Conservation (phyloP, 2,329 filamentous ascomycete species). For the Microdochium nivale region DNA sequence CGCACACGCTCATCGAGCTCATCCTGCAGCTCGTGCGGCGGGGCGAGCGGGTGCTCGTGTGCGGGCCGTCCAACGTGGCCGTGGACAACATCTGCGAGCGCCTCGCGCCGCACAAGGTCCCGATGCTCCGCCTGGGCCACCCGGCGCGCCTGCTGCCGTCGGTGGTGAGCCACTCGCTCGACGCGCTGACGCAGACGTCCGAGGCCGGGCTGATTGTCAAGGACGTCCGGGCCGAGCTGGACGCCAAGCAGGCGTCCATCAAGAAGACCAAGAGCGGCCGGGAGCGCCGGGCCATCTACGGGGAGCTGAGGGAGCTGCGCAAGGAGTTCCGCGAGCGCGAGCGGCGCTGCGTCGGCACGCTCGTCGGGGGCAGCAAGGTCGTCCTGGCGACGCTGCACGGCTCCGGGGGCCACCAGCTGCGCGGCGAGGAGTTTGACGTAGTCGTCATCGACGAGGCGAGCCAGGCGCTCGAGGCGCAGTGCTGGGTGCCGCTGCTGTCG, state of each 20-base stretch:
- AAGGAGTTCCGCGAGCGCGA: constrained; percentile 87
- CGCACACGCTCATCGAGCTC: constrained; percentile 89
- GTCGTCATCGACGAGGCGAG: constrained; percentile 95
- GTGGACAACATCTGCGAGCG: constrained; percentile 98
- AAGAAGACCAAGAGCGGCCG: constrained; percentile 76
- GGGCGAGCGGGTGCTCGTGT: constrained; percentile 74
- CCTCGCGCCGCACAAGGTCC: constrained; percentile 72
- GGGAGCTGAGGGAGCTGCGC: constrained; percentile 73
- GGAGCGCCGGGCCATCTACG: constrained; percentile 75
- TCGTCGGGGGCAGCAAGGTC: constrained; percentile 73
- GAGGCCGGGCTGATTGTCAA: constrained; percentile 84
- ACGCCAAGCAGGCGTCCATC: constrained; percentile 80
- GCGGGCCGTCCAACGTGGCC: constrained; percentile 91
- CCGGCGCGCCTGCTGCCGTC: constrained; percentile 84
- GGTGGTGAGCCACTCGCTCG: constrained; percentile 81
- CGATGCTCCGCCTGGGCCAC: constrained; percentile 85
- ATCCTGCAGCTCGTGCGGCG: constrained; percentile 81
- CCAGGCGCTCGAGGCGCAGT: constrained; percentile 92
- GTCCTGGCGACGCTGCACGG: constrained; percentile 91
- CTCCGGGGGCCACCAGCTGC: constrained; percentile 76
- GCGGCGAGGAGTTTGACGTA: constrained; percentile 76
- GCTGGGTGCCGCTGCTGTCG: constrained; percentile 82
- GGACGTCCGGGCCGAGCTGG: constrained; percentile 88
- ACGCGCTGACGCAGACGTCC: constrained; percentile 82
- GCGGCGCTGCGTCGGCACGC: constrained; percentile 65